These are phyloP conservation scores for Silene conica DNA, from an alignment of 148 eudicot genomes.

Conservation along the genomic window DNA sequence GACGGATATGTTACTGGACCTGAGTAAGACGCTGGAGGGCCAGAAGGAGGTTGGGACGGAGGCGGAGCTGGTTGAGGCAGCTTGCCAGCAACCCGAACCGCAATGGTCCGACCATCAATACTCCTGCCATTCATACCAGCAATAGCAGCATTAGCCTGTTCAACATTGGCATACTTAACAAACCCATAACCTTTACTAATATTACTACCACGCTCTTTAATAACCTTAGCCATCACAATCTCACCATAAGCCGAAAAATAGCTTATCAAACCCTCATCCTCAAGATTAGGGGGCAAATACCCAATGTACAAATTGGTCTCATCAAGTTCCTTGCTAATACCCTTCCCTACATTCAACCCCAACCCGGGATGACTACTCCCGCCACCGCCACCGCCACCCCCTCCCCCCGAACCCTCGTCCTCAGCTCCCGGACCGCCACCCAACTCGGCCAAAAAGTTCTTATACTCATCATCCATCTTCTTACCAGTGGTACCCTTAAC, in stretches of 20 bases:
- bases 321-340: slow-evolving; percentile 54
- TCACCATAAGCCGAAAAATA: slow-evolving; percentile 69
- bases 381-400: slow-evolving; percentile 36
- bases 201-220: slow-evolving; percentile 59
- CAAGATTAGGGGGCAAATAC: slow-evolving; percentile 73
- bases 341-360: slow-evolving; percentile 40
- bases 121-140: slow-evolving; percentile 68
- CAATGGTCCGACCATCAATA: slow-evolving; percentile 69
- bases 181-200: slow-evolving; percentile 90
- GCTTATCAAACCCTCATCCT: slow-evolving; percentile 65
- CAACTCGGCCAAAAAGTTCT: slow-evolving; percentile 77
- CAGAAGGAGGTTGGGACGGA: slow-evolving; percentile 44
- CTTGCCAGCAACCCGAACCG: slow-evolving; percentile 87
- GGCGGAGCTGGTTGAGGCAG: slow-evolving; percentile 69
- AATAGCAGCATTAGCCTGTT: slow-evolving; percentile 72
- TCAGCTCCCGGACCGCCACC: slow-evolving; percentile 75
- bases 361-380: slow-evolving; percentile 42
- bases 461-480: slow-evolving; percentile 93
- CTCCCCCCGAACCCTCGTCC: slow-evolving; percentile 30
- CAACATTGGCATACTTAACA: slow-evolving; percentile 72
- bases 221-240: slow-evolving; percentile 81
- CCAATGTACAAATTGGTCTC: slow-evolving; percentile 81
- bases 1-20: slow-evolving; percentile 56
- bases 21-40: slow-evolving; percentile 44
- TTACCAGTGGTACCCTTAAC: slow-evolving; percentile 77